A percentile compares a stretch with the other conserved stretches of the same genome.
phyloP scores from a whole-genome alignment of 2,329 filamentous ascomycete species.

The Talaromyces sp. region DNA sequence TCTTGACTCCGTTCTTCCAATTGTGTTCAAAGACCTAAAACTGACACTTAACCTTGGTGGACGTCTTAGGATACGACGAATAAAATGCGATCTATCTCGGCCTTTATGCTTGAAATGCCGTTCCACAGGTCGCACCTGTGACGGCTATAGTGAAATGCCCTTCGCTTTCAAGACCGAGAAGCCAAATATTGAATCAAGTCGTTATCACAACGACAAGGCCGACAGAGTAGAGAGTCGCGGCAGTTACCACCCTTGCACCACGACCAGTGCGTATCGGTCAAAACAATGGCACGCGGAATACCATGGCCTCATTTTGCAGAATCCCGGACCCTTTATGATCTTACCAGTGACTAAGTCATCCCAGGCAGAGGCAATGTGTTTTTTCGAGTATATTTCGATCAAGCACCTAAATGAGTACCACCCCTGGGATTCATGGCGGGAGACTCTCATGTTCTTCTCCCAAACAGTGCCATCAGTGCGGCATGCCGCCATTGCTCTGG shows the following conservation, averaged over 20 bases:
- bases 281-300: no score
- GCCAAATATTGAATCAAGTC: background rate
- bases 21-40: no score
- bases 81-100: constrained; percentile 34
- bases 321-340: no score
- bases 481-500: constrained; percentile 28
- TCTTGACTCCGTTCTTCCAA: constrained; percentile 9
- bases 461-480: constrained; percentile 28
- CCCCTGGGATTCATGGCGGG: constrained; percentile 28
- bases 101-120: constrained; percentile 34
- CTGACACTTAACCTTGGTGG: no score
- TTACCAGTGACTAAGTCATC: no score
- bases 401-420: constrained; percentile 17
- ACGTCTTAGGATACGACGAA: constrained; percentile 28
- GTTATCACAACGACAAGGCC: background rate
- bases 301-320: no score
- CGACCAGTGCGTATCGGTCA: no score
- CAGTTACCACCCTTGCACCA: no score
- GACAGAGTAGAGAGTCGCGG: background rate
- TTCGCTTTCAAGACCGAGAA: constrained; percentile 20
- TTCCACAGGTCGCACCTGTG: constrained; percentile 36
- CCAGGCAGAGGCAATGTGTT: no score
- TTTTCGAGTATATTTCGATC: no score
- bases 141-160: constrained; percentile 26
- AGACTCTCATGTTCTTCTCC: constrained; percentile 32